These are phyloP conservation scores for Chalara sp. DNA, from an alignment of 2,329 filamentous ascomycete genomes.

Conservation along the genomic window DNA sequence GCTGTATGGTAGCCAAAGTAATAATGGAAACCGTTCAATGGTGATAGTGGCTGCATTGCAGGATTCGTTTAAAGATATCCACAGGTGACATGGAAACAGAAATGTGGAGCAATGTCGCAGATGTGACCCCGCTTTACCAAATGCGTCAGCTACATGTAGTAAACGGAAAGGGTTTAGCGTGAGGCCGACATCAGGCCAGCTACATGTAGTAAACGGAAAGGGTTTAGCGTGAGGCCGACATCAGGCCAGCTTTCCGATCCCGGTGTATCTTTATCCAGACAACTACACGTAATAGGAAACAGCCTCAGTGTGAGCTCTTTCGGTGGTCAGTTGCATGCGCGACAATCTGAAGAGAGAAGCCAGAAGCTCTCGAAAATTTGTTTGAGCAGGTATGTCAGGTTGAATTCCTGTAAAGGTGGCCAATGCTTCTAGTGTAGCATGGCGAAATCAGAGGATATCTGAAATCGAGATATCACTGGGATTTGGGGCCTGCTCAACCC, in stretches of 20 bases:
- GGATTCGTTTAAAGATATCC: no score
- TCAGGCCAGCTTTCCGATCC: not conserved
- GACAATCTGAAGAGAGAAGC: conserved; percentile 3
- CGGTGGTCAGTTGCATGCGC: conserved; percentile 4
- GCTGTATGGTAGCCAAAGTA: no score
- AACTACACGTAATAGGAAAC: conserved; percentile 4
- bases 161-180: not conserved
- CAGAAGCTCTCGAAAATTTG: conserved; percentile 6
- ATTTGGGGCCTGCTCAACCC: conserved; percentile 1
- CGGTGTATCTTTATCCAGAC: not conserved
- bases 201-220: no score
- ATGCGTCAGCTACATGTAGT: not conserved
- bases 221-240: not conserved
- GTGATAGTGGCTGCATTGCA: no score
- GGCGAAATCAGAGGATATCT: conserved; percentile 5
- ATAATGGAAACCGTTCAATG: no score
- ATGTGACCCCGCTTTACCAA: not conserved
- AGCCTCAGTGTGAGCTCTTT: conserved; percentile 8
- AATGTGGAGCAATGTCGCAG: no score
- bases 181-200: not conserved
- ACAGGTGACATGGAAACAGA: no score
- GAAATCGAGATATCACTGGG: conserved; percentile 4
- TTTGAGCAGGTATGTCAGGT: conserved; percentile 6
- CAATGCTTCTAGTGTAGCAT: conserved; percentile 1
- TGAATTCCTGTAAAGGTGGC: conserved; percentile 2